Percentiles rank a stretch among this genome's conserved stretches.
These are phyloP conservation scores for Tolypocladium capitatum DNA, from an alignment of 2,329 filamentous ascomycete genomes.

Conservation along the genomic window DNA sequence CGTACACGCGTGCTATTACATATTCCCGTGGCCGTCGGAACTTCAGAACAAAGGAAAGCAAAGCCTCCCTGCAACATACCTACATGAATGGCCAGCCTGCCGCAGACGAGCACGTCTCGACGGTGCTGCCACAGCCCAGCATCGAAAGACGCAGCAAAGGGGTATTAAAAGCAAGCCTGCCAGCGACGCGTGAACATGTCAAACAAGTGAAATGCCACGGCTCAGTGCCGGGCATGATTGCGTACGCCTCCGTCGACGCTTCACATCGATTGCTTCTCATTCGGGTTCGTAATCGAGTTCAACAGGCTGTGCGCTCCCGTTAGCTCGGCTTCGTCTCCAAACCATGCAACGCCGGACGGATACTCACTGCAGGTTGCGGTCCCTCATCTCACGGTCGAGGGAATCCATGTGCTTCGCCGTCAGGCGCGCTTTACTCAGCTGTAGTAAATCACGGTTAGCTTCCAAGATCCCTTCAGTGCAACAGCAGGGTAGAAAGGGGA, in stretches of 20 bases:
- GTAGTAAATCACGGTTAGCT: constrained; percentile 2
- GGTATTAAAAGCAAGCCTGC: constrained; percentile 3
- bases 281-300: constrained; percentile 12
- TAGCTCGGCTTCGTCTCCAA: background rate
- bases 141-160: background rate
- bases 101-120: background rate
- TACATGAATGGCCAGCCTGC: background rate
- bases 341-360: background rate
- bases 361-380: constrained; percentile 35
- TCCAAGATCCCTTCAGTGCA: background rate
- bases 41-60: background rate
- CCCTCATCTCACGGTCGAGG: constrained; percentile 43
- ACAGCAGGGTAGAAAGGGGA: constrained; percentile 10
- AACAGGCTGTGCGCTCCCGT: constrained; percentile 6
- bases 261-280: constrained; percentile 6
- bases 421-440: constrained; percentile 32
- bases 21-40: background rate
- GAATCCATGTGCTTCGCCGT: constrained; percentile 36
- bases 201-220: background rate
- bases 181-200: background rate
- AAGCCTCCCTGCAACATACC: background rate
- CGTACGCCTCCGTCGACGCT: background rate
- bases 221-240: background rate
- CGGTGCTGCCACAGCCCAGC: background rate
- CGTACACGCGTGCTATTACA: background rate